Percentiles rank a stretch among this genome's conserved stretches.
Conservation (phyloP, 768 basidiomycete species). For the Amanita pallidorosea region DNA sequence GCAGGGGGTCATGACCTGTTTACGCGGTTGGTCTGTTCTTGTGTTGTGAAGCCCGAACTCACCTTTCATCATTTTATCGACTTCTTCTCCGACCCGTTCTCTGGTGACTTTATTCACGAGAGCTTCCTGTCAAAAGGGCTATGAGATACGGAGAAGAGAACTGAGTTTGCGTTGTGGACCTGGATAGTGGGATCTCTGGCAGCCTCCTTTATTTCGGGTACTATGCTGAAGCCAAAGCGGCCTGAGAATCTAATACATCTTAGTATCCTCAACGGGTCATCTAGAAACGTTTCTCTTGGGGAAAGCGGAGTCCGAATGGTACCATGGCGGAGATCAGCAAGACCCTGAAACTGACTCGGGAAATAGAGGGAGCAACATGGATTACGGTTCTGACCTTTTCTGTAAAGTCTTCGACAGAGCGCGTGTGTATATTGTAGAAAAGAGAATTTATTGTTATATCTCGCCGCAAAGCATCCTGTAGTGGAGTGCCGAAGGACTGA, state of each 20-base stretch:
- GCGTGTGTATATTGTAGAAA: conserved; percentile 91
- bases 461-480: conserved; percentile 82
- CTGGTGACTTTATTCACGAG: conserved; percentile 75
- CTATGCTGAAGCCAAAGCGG: conserved; percentile 76
- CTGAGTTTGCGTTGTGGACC: conserved; percentile 20
- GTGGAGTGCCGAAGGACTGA: conserved; percentile 84
- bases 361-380: conserved; percentile 6
- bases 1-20: conserved; percentile 64
- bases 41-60: conserved; percentile 1
- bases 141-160: conserved; percentile 15
- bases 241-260: conserved; percentile 88
- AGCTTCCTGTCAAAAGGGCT: conserved; percentile 36
- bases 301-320: conserved; percentile 83
- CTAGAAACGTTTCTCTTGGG: conserved; percentile 79
- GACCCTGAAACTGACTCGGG: conserved; percentile 39
- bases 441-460: conserved; percentile 94
- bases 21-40: not conserved
- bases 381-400: conserved; percentile 38
- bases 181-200: conserved; percentile 54
- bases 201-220: conserved; percentile 53
- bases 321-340: conserved; percentile 72
- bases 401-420: conserved; percentile 79
- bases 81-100: conserved; percentile 86
- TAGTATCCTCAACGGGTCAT: conserved; percentile 90
- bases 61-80: conserved; percentile 94